Conservation (phyloP, 1,139 yeast species). For the Arxiozyma telluris region DNA sequence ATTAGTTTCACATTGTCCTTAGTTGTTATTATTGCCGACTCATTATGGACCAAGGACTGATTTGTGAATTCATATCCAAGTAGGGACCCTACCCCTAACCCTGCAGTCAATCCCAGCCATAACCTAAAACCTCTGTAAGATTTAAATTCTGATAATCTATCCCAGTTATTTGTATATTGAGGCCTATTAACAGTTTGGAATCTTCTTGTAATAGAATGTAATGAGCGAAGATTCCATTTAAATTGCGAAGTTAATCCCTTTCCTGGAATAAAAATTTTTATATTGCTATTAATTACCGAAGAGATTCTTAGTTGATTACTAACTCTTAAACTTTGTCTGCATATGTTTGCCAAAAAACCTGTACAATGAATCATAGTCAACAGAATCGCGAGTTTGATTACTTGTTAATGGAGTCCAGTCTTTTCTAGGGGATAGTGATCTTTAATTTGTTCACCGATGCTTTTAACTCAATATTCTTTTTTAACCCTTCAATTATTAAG, state of each 20-base stretch:
- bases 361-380: background rate
- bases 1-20: background rate
- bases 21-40: background rate
- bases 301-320: background rate
- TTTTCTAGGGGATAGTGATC: background rate
- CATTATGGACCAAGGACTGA: background rate
- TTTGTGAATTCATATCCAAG: background rate
- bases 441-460: background rate
- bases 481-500: background rate
- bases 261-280: background rate
- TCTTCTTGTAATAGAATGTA: too few relatives aligned
- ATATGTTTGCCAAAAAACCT: background rate
- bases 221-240: background rate
- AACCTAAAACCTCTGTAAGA: background rate
- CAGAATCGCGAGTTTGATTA: background rate
- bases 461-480: background rate
- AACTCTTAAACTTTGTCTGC: background rate
- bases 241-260: background rate
- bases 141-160: background rate
- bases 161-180: background rate
- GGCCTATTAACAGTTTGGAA: background rate
- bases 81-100: conserved; percentile 1
- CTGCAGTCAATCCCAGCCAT: background rate
- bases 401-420: background rate
- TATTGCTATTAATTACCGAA: background rate